Percentiles rank a stretch among this genome's conserved stretches.
These are phyloP conservation scores for Lepidium didymum DNA, from an alignment of 345 rosid species.

Conservation along the genomic window DNA sequence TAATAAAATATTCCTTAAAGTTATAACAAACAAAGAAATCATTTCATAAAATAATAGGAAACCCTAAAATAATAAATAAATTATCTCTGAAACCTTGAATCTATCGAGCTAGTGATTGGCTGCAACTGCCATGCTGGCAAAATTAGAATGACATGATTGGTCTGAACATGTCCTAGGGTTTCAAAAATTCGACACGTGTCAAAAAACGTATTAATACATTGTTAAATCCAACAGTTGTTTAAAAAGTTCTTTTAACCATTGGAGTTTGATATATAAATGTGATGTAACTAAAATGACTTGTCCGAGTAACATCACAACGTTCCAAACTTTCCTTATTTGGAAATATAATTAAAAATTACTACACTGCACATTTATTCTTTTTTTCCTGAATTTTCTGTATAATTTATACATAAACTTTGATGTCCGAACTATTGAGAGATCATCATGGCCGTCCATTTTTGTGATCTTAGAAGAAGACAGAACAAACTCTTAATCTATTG, in stretches of 20 bases:
- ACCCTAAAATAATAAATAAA: not conserved
- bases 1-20: slow-evolving; percentile 22
- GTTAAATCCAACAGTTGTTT: slow-evolving; percentile 27
- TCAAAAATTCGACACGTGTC: slow-evolving; percentile 42
- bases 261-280: slow-evolving; percentile 15
- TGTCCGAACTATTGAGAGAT: slow-evolving; percentile 23
- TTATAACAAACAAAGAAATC: slow-evolving; percentile 11
- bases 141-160: slow-evolving; percentile 51
- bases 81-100: slow-evolving; percentile 63
- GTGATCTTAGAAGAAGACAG: not conserved
- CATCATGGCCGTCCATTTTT: slow-evolving; percentile 52
- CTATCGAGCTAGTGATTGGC: slow-evolving; percentile 79
- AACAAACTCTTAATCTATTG: slow-evolving; percentile 31
- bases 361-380: not conserved
- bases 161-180: slow-evolving; percentile 29
- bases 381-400: not conserved
- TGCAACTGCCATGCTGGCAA: slow-evolving; percentile 51
- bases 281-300: slow-evolving; percentile 25
- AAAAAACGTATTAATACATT: slow-evolving; percentile 28
- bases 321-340: slow-evolving; percentile 40
- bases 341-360: slow-evolving; percentile 1
- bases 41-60: not conserved
- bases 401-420: slow-evolving; percentile 3
- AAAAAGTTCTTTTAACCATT: slow-evolving; percentile 1
- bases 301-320: slow-evolving; percentile 29